Conservation (phyloP, 1,284 basidiomycete species). For the Heliocybe sulcata region DNA sequence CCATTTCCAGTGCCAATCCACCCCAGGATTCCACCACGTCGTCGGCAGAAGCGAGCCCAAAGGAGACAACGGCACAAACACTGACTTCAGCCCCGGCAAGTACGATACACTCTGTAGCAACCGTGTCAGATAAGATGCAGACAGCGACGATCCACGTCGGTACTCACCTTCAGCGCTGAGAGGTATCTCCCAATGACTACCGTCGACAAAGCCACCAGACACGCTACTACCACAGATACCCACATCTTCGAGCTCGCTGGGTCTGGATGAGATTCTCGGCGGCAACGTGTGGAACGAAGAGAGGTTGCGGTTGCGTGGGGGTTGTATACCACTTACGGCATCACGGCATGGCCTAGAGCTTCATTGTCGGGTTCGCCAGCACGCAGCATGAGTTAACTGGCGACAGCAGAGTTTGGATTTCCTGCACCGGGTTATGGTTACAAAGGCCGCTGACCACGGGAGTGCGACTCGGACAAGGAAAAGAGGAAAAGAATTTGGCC, state of each 20-base stretch:
- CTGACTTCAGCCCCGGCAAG: neutral
- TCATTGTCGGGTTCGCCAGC: too few relatives aligned
- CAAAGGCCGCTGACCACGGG: too few relatives aligned
- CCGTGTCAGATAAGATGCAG: neutral
- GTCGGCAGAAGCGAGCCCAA: neutral
- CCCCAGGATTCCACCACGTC: neutral
- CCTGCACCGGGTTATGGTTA: too few relatives aligned
- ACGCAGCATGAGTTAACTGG: too few relatives aligned
- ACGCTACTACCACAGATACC: neutral
- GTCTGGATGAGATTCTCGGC: neutral
- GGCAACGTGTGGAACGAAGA: too few relatives aligned
- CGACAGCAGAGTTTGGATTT: too few relatives aligned
- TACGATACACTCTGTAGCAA: neutral
- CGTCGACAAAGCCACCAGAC: neutral
- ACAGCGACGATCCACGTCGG: neutral
- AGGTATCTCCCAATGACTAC: neutral
- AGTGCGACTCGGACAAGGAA: too few relatives aligned
- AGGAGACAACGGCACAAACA: neutral
- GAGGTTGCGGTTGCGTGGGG: too few relatives aligned
- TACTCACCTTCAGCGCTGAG: neutral
- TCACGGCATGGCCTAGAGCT: too few relatives aligned
- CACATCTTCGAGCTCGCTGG: neutral
- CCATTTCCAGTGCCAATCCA: neutral
- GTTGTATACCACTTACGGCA: too few relatives aligned
- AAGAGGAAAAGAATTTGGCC: too few relatives aligned